phyloP scores from a whole-genome alignment of 352 stramenopile species.

The Phytophthora boehmeriae region DNA sequence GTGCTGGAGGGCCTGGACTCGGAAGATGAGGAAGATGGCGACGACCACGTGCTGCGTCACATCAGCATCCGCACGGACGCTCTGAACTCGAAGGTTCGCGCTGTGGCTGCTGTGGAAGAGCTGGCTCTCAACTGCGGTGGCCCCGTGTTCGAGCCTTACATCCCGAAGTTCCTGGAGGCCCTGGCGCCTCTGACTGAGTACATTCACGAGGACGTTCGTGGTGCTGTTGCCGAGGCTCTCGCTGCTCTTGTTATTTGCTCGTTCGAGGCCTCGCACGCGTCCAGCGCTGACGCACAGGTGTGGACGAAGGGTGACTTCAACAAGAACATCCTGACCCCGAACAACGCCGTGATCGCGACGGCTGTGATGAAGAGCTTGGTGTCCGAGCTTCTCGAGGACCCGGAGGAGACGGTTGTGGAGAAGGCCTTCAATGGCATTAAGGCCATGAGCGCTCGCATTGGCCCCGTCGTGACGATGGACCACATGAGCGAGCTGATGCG shows the following conservation, averaged over 20 bases:
- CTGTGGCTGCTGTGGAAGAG: conserved; percentile 83
- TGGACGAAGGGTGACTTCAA: conserved; percentile 87
- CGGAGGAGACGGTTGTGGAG: conserved; percentile 91
- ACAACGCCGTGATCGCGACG: conserved; percentile 78
- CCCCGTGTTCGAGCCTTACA: conserved; percentile 79
- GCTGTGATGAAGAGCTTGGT: conserved; percentile 82
- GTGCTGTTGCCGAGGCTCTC: conserved; percentile 76
- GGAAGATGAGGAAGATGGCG: conserved; percentile 80
- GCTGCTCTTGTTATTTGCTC: conserved; percentile 85
- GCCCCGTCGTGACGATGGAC: conserved; percentile 90
- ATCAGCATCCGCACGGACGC: conserved; percentile 89
- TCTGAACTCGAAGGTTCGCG: conserved; percentile 86
- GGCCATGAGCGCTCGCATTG: conserved; percentile 94
- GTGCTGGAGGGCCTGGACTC: conserved; percentile 76
- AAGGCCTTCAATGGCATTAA: conserved; percentile 96
- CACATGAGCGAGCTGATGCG: conserved; percentile 89
- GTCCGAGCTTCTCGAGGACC: conserved; percentile 82
- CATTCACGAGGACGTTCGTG: conserved; percentile 89
- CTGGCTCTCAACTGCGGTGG: conserved; percentile 82
- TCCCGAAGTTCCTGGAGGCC: conserved; percentile 82
- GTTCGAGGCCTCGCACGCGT: conserved; percentile 80
- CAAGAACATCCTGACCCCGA: conserved; percentile 75
- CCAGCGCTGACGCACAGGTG: conserved; percentile 79
- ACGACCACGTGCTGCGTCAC: conserved; percentile 72
- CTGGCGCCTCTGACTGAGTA: conserved; percentile 84